Evolutionary conservation across 176 grass and related monocot species (phyloP), one percentile per base, ranked within the genome.

Genomic region (Raddia distichophylla): DNA sequence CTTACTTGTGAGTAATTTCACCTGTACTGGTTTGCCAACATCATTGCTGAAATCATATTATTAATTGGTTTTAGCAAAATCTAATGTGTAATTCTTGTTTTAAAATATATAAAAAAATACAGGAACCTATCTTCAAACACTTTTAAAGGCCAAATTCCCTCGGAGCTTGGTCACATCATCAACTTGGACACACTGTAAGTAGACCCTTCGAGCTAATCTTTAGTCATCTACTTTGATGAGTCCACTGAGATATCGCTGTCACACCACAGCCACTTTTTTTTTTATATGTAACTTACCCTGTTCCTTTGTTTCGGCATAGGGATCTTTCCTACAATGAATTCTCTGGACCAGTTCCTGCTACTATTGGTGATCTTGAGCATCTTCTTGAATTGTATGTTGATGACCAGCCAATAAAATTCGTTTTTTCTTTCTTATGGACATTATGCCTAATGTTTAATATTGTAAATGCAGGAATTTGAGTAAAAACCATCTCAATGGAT

Each of bases 171-270:
- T 67, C 91, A 72, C 35, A 93, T 99, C 66, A 40, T 99, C 75
- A 99, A 99, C 65, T 88, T 99, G 86, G 96, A 99, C 80, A 99
- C 93, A 69, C 77, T 99, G 96, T 99, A 90, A 95, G 96, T 14
- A 83, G 37, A 75, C 15, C 64, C 59, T 74, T 78, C 48, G 73
- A 52, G 35, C 71, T 81, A n/a, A 69, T 77, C 42, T 48, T 60
- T 79, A 10, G 8, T 73, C 65, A 48, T 33, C 3, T 64, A 7
- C n/a, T 82, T 17, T 27, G 15, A 76, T 64, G 14, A 68, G 74
- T 71, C 61, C 18, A 57, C 43, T 62, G 10, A 22, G 16, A 17
- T 52, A 77, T 62, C 33, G 0, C 44, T 46, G 18, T 71, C 63
- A 46, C 1, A 8, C 54, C 53, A 6, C 40, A 79, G 51, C 6